Evolutionary conservation across 768 basidiomycete species (phyloP).

Genomic region (Chalciporus chontae): DNA sequence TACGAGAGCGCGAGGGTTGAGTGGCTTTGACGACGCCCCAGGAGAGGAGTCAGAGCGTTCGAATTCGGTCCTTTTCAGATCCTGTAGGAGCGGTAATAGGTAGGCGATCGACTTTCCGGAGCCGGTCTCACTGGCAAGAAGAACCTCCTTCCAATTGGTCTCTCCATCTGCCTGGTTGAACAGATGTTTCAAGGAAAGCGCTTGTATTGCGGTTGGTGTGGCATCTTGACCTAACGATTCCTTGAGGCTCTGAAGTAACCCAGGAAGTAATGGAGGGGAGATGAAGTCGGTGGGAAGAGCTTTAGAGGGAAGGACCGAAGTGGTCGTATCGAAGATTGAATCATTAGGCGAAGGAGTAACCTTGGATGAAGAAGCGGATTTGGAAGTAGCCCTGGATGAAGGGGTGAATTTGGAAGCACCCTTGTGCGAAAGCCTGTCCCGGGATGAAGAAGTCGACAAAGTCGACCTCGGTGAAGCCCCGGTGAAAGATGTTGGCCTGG

Average conservation of each 20-base stretch:
- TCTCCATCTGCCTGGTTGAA: constrained; percentile 30
- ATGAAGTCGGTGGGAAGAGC: constrained; percentile 45
- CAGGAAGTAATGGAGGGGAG: constrained; percentile 68
- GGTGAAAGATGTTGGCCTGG: not conserved
- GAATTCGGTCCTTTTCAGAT: constrained; percentile 65
- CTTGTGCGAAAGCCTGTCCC: no score
- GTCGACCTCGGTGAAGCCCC: not conserved
- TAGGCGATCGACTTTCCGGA: constrained; percentile 93
- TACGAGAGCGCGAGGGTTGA: constrained; percentile 74
- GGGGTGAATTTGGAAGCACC: constrained; percentile 1
- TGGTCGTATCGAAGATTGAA: constrained; percentile 33
- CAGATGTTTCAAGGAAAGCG: constrained; percentile 65
- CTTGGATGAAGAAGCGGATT: constrained; percentile 18
- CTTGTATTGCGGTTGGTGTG: constrained; percentile 75
- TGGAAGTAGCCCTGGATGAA: no score
- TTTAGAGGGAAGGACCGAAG: constrained; percentile 14
- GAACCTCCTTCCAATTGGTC: constrained; percentile 38
- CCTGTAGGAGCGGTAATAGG: constrained; percentile 77
- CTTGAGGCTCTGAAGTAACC: constrained; percentile 54
- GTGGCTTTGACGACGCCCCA: constrained; percentile 20
- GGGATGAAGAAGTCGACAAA: no score
- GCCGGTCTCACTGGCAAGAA: constrained; percentile 87
- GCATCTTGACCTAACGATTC: constrained; percentile 56
- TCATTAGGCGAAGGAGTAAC: constrained; percentile 26
- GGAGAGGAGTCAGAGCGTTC: constrained; percentile 3